phyloP scores from a whole-genome alignment of 1,284 basidiomycete genomes.

The Ganoderma lingzhi region DNA sequence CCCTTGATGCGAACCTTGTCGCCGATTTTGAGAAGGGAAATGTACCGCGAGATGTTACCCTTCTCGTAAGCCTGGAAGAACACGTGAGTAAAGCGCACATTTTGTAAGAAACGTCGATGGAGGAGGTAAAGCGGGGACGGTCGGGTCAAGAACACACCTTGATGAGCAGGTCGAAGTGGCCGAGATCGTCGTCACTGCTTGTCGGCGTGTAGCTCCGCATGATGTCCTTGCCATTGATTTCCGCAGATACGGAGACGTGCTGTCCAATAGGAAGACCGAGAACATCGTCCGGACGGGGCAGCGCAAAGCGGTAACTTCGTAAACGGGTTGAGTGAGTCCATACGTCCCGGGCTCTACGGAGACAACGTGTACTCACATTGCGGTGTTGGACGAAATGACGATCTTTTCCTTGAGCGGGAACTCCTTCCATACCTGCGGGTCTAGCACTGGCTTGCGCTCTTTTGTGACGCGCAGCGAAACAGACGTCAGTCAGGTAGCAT shows the following conservation, averaged over 20 bases:
- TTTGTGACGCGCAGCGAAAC: slow-evolving; percentile 13
- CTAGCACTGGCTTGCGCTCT: slow-evolving; percentile 74
- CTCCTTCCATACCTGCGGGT: slow-evolving; percentile 81
- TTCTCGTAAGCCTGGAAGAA: slow-evolving; percentile 86
- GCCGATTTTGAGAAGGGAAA: slow-evolving; percentile 84
- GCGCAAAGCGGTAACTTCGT: slow-evolving; percentile 88
- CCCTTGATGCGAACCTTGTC: slow-evolving; percentile 92
- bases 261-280: slow-evolving; percentile 97
- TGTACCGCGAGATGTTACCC: slow-evolving; percentile 93
- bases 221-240: slow-evolving; percentile 91
- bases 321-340: slow-evolving; percentile 9
- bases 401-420: slow-evolving; percentile 88
- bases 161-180: slow-evolving; percentile 95
- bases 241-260: slow-evolving; percentile 92
- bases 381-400: slow-evolving; percentile 93
- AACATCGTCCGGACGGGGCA: slow-evolving; percentile 76
- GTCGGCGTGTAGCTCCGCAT: slow-evolving; percentile 96
- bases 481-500: slow-evolving; percentile 21
- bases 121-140: slow-evolving; percentile 7
- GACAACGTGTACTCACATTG: slow-evolving; percentile 67
- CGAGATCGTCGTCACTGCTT: slow-evolving; percentile 90
- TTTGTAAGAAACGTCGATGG: slow-evolving; percentile 12
- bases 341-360: slow-evolving; percentile 6
- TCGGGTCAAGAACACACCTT: slow-evolving; percentile 65
- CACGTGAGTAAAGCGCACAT: slow-evolving; percentile 11